These are phyloP conservation scores for Sporothrix globosa DNA, from an alignment of 2,329 filamentous ascomycete genomes.

Conservation along the genomic window DNA sequence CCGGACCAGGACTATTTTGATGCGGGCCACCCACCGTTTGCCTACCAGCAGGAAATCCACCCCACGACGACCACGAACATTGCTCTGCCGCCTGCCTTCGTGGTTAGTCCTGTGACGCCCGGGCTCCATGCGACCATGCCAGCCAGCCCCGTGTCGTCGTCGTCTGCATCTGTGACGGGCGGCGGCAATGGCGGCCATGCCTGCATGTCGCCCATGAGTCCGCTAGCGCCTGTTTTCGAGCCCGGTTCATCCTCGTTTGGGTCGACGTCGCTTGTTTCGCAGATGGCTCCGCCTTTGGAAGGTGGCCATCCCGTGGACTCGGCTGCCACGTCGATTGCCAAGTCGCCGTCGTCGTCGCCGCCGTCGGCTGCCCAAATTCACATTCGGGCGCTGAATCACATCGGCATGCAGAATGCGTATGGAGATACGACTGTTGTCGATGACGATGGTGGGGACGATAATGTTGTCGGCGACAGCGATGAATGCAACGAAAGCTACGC, in stretches of 20 bases:
- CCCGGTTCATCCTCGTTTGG: slow-evolving; percentile 35
- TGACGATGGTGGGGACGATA: neutral
- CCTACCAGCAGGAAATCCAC: neutral
- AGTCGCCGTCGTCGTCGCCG: neutral
- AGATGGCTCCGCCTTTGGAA: neutral
- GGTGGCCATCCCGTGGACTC: neutral
- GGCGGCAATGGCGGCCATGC: neutral
- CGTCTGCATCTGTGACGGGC: neutral
- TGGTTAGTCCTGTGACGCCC: slow-evolving; percentile 27
- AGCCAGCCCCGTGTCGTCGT: slow-evolving; percentile 3
- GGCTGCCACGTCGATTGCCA: neutral
- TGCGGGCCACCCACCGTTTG: neutral
- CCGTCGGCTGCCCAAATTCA: neutral
- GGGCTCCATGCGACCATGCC: neutral
- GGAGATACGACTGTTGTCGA: neutral
- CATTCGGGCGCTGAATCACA: neutral
- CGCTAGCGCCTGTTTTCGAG: slow-evolving; percentile 42
- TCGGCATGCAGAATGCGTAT: slow-evolving; percentile 18
- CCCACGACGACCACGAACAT: neutral
- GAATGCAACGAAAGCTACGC: neutral
- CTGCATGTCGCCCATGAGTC: slow-evolving; percentile 29
- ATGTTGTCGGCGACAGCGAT: neutral
- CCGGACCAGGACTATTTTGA: neutral
- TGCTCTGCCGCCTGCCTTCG: neutral
- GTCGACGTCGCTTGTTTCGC: neutral